Evolutionary conservation across 306 rosid genomes (phyloP).

Genomic region (Trichosanthes cucumerina): DNA sequence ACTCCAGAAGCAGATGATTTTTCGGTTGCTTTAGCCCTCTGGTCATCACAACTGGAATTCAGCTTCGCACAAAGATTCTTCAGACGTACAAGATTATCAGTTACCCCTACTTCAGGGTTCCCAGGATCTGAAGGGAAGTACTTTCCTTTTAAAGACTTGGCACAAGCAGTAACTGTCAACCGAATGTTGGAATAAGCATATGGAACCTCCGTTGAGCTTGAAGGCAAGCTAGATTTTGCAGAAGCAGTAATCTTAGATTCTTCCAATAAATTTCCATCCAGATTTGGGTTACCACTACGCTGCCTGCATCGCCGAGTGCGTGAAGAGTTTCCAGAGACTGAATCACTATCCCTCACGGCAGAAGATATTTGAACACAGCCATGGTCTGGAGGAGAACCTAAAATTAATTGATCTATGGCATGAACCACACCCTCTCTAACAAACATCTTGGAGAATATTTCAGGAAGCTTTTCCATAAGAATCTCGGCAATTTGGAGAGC

Average conservation of each 20-base stretch:
- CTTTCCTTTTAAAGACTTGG: constrained; percentile 74
- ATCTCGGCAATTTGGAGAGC: constrained; percentile 89
- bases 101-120: constrained; percentile 62
- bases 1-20: constrained; percentile 58
- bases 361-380: constrained; percentile 46
- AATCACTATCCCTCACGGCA: constrained; percentile 59
- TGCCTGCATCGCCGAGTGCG: constrained; percentile 79
- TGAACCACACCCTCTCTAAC: constrained; percentile 93
- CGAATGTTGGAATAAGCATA: constrained; percentile 54
- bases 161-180: constrained; percentile 55
- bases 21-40: constrained; percentile 57
- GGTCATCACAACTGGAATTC: constrained; percentile 64
- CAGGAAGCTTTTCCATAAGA: constrained; percentile 94
- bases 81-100: constrained; percentile 65
- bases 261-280: constrained; percentile 56
- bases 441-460: constrained; percentile 70
- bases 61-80: constrained; percentile 69
- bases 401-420: constrained; percentile 81
- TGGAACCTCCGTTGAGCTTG: constrained; percentile 59
- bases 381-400: constrained; percentile 41
- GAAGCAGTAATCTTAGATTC: constrained; percentile 44
- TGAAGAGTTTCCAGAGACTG: constrained; percentile 49
- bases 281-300: constrained; percentile 49
- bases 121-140: constrained; percentile 75
- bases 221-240: constrained; percentile 60